Conservation (phyloP, 1,139 yeast species). For the Geotrichum fermentans region DNA sequence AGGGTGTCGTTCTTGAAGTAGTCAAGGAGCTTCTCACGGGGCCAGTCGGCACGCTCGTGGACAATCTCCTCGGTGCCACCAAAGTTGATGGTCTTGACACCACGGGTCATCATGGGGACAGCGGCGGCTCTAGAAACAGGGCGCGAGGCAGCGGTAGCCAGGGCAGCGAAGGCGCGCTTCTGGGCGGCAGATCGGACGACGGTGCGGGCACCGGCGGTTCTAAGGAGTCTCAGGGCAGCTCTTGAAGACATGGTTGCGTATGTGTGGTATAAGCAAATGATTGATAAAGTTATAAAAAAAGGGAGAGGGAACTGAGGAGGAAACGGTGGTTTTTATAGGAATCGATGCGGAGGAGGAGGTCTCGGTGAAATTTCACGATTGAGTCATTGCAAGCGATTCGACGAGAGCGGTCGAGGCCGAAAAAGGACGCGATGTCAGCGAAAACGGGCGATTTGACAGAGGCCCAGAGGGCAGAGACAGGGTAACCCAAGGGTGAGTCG, state of each 20-base stretch:
- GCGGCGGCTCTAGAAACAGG: slow-evolving; percentile 20
- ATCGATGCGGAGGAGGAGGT: neutral
- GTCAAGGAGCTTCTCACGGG: slow-evolving; percentile 89
- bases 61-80: slow-evolving; percentile 94
- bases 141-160: slow-evolving; percentile 25
- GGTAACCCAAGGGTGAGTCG: neutral
- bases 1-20: slow-evolving; percentile 97
- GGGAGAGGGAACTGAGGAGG: slow-evolving; percentile 2
- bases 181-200: slow-evolving; percentile 30
- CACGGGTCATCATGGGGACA: slow-evolving; percentile 48
- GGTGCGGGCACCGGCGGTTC: slow-evolving; percentile 31
- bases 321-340: neutral
- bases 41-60: slow-evolving; percentile 99
- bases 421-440: too few relatives aligned
- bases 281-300: neutral
- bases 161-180: slow-evolving; percentile 26
- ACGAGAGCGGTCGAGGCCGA: too few relatives aligned
- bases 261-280: neutral
- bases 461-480: too few relatives aligned
- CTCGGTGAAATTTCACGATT: slow-evolving; percentile 2
- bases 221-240: slow-evolving; percentile 32
- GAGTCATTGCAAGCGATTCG: neutral
- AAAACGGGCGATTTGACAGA: too few relatives aligned
- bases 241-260: slow-evolving; percentile 30
- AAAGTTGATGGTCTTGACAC: slow-evolving; percentile 92